Evolutionary conservation across 169 alveolate species (phyloP).

Genomic region (Plasmodium blacklocki): DNA sequence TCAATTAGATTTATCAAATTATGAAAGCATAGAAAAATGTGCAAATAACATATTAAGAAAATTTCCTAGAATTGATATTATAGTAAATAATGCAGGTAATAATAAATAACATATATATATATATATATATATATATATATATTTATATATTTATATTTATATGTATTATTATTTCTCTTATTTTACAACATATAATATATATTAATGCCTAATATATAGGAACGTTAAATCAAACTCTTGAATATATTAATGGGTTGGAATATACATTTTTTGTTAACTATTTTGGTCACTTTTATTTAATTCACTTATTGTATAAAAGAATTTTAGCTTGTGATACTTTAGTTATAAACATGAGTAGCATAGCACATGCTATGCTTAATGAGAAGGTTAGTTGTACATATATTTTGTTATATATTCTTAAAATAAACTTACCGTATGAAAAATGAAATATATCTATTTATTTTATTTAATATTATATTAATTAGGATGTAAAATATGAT

Average conservation of each 20-base stretch:
- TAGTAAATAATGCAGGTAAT: slow-evolving; percentile 71
- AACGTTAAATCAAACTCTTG: slow-evolving; percentile 24
- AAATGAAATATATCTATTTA: too few species aligned
- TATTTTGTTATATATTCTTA: slow-evolving; percentile 6
- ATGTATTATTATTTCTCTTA: background rate
- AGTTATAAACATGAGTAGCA: slow-evolving; percentile 57
- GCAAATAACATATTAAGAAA: slow-evolving; percentile 40
- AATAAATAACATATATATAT: background rate
- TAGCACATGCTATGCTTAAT: slow-evolving; percentile 32
- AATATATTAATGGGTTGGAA: slow-evolving; percentile 49
- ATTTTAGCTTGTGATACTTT: slow-evolving; percentile 42
- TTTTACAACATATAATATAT: background rate
- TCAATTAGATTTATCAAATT: slow-evolving; percentile 42
- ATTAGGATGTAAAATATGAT: slow-evolving; percentile 42
- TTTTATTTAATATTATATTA: background rate
- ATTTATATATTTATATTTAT: background rate
- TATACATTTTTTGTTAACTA: slow-evolving; percentile 54
- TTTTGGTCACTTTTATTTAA: slow-evolving; percentile 67
- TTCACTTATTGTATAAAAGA: slow-evolving; percentile 25
- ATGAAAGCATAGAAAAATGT: slow-evolving; percentile 59
- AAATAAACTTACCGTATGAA: too few species aligned
- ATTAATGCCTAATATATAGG: slow-evolving; percentile 10
- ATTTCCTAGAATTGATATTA: slow-evolving; percentile 58
- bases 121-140: slow-evolving; percentile 4
- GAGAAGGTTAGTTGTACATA: slow-evolving; percentile 26